Base-by-base conservation (phyloP, 306 rosid genomes). In the Acacia confusa region DNA sequence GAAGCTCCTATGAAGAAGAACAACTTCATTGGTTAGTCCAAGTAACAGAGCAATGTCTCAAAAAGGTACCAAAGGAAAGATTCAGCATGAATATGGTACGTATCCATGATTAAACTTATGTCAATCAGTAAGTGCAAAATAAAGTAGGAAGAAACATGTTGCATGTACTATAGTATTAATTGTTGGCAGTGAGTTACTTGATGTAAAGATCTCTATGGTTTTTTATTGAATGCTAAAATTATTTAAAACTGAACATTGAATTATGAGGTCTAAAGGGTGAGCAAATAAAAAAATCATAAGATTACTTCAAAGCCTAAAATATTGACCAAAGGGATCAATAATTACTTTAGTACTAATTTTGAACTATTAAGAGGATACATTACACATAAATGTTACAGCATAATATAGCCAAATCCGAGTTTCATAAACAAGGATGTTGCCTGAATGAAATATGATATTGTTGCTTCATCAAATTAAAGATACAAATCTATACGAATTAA, bases 1-100 rank as follows among this genome's bases (percentile, higher is more conserved):
- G 83, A 47, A 87, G 72, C 60, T 61, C 90, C 27, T 85, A 63
- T 34, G 88, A 79, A 53, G 88, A 84, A 41, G 86, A 73, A 0
- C 83, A 85, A 41, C 86, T 87, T 69, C 74, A 13, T 38, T 79
- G 86, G 88, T 67, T 87, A 74, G 76, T 67, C 50, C 44, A 85
- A 67, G 88, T 80, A 61, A 77, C 27, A 61, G 69, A 82, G 41
- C 17, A 82, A 27, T 87, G 90, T 77, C 86, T 87, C 63, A 85
- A 76, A 76, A 87, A 77, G 86, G 82, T 79, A 71, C 90, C 86
- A n/a, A 85, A 85, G 85, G 83, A 85, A n/a, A 82, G 88, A 63
- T 52, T 22, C 7, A 76, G 83, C 24, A 85, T 87, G 90, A 82
- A 82, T 72, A 30, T 82, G 90, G 87, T 87, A 74, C 68, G 87